phyloP scores from a whole-genome alignment of 108 stramenopile species.

The Cyclotella sp. region DNA sequence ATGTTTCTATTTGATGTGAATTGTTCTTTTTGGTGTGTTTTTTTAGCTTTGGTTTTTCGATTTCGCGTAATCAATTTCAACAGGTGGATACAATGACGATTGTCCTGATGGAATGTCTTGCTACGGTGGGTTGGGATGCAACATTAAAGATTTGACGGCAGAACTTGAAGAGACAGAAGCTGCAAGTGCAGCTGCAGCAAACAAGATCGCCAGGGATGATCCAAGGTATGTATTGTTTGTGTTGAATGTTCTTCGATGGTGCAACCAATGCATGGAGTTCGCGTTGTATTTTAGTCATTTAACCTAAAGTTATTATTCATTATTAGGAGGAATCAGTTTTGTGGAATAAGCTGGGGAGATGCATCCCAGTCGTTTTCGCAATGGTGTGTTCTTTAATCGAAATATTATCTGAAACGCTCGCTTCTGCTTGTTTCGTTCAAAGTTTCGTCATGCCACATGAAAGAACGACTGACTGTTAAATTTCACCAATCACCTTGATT shows the following conservation, averaged over 20 bases:
- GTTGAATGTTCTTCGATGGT: background rate
- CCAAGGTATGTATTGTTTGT: constrained; percentile 17
- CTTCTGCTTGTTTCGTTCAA: background rate
- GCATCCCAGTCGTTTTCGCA: constrained; percentile 24
- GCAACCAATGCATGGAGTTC: background rate
- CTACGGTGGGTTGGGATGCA: constrained; percentile 43
- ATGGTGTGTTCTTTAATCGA: constrained; percentile 29
- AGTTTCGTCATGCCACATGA: background rate
- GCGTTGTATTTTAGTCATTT: background rate
- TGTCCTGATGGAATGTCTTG: constrained; percentile 29
- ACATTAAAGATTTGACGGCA: constrained; percentile 39
- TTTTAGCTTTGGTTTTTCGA: background rate
- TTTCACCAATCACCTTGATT: background rate
- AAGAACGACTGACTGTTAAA: background rate
- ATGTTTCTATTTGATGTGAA: too few relatives aligned
- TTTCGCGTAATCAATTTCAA: background rate
- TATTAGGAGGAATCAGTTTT: constrained; percentile 29
- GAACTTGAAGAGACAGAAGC: constrained; percentile 4
- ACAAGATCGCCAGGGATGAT: constrained; percentile 31
- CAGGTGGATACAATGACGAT: constrained; percentile 27
- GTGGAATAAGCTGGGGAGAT: constrained; percentile 44
- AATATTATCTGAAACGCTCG: background rate
- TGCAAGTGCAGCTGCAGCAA: constrained; percentile 1
- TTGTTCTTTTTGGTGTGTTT: background rate
- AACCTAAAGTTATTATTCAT: background rate